Evolutionary conservation across 169 alveolate species (phyloP).

Genomic region (Cryptosporidium xiaoi): DNA sequence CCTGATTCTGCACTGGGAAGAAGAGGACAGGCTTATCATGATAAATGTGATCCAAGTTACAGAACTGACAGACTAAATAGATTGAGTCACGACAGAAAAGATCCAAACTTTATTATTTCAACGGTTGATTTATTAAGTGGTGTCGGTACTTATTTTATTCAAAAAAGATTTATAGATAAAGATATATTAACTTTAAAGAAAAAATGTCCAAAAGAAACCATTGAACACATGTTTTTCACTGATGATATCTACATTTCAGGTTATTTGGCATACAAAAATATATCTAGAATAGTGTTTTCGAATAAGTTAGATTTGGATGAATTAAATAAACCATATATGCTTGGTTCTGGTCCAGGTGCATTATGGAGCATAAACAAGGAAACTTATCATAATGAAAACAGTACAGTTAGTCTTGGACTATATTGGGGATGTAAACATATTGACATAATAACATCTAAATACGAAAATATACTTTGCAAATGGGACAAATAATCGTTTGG

Average conservation of each 20-base stretch:
- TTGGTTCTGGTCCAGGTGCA: slow-evolving; percentile 76
- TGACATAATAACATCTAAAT: not conserved
- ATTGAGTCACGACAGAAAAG: slow-evolving; percentile 66
- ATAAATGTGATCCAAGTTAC: slow-evolving; percentile 75
- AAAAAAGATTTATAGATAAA: slow-evolving; percentile 33
- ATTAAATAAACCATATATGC: slow-evolving; percentile 50
- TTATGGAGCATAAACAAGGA: slow-evolving; percentile 63
- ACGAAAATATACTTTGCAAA: slow-evolving; percentile 49
- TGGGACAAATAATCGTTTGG: slow-evolving; percentile 33
- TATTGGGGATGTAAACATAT: slow-evolving; percentile 62
- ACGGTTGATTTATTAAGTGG: slow-evolving; percentile 73
- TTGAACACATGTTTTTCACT: slow-evolving; percentile 60
- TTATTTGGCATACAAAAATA: slow-evolving; percentile 71
- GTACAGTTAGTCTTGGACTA: slow-evolving; percentile 63
- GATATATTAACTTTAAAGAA: slow-evolving; percentile 55
- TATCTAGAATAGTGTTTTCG: slow-evolving; percentile 64
- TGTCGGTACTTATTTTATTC: slow-evolving; percentile 73
- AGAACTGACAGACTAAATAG: slow-evolving; percentile 63
- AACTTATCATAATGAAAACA: slow-evolving; percentile 57
- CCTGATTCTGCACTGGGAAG: slow-evolving; percentile 75
- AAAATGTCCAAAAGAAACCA: slow-evolving; percentile 62
- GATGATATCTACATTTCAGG: slow-evolving; percentile 72
- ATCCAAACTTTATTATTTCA: slow-evolving; percentile 52
- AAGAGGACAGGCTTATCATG: slow-evolving; percentile 73
- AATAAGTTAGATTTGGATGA: slow-evolving; percentile 13